Percentiles rank a stretch among this genome's conserved stretches.
Evolutionary conservation across 1,284 basidiomycete species (phyloP).

Genomic region (Trichosporon inkin): DNA sequence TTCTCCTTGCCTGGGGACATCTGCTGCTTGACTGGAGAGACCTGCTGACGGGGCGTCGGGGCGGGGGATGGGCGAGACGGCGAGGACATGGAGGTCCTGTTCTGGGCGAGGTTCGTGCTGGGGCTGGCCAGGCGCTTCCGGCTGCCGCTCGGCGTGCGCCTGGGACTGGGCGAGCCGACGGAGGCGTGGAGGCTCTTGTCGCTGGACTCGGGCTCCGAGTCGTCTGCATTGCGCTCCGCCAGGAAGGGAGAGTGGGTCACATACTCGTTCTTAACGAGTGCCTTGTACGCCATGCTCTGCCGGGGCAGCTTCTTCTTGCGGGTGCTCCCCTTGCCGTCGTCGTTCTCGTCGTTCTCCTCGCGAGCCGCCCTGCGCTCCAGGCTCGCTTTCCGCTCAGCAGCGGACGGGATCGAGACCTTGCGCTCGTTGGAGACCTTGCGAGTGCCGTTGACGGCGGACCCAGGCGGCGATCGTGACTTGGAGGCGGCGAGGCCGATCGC

Average conservation of each 20-base stretch:
- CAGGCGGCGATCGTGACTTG: slow-evolving; percentile 13
- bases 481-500: slow-evolving; percentile 43
- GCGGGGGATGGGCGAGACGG: slow-evolving; percentile 34
- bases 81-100: slow-evolving; percentile 32
- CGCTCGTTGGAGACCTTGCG: slow-evolving; percentile 36
- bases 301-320: slow-evolving; percentile 53
- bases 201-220: not conserved
- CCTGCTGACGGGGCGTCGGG: slow-evolving; percentile 12
- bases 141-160: slow-evolving; percentile 28
- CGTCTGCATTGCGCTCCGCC: slow-evolving; percentile 21
- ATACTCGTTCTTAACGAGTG: slow-evolving; percentile 67
- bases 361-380: slow-evolving; percentile 22
- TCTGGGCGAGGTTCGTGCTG: slow-evolving; percentile 17
- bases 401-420: slow-evolving; percentile 31
- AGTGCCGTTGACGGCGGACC: slow-evolving; percentile 33
- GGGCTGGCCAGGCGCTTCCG: slow-evolving; percentile 32
- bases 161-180: slow-evolving; percentile 38
- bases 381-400: slow-evolving; percentile 22
- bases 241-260: slow-evolving; percentile 84
- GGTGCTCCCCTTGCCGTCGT: not conserved
- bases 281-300: slow-evolving; percentile 69
- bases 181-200: slow-evolving; percentile 12
- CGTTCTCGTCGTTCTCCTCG: slow-evolving; percentile 57
- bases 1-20: slow-evolving; percentile 1
- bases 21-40: slow-evolving; percentile 12